phyloP scores from a whole-genome alignment of 2,329 filamentous ascomycete genomes.

The Gnomoniopsis smithogilvyi region DNA sequence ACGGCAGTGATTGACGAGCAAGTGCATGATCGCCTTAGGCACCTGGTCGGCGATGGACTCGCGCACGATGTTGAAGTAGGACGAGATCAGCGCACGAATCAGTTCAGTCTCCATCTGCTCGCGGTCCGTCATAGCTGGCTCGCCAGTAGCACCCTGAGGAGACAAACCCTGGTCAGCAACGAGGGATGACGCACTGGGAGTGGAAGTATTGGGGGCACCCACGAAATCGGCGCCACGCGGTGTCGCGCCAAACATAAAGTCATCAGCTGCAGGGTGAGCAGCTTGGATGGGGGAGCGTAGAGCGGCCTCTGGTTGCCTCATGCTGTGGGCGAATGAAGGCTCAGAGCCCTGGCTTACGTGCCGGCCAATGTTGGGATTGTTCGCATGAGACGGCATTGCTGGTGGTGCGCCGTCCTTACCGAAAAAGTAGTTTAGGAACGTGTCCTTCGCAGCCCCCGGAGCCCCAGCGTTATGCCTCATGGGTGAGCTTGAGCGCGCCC shows the following conservation, averaged over 20 bases:
- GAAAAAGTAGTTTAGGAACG: conserved; percentile 98
- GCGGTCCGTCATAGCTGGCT: conserved; percentile 88
- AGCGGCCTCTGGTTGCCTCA: conserved; percentile 64
- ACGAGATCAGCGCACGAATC: conserved; percentile 92
- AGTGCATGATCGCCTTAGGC: conserved; percentile 97
- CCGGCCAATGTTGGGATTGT: conserved; percentile 41
- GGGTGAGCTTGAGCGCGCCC: conserved; percentile 58
- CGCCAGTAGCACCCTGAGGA: conserved; percentile 56
- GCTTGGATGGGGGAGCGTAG: conserved; percentile 46
- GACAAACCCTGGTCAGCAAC: conserved; percentile 20
- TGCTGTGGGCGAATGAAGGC: conserved; percentile 78
- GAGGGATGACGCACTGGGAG: neutral
- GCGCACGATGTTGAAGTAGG: conserved; percentile 98
- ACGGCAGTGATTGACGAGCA: conserved; percentile 97
- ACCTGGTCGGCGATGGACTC: conserved; percentile 99
- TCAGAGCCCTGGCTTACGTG: conserved; percentile 79
- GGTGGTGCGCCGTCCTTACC: conserved; percentile 76
- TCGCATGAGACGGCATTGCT: conserved; percentile 36
- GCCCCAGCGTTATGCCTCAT: conserved; percentile 59
- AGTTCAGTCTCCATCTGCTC: conserved; percentile 97
- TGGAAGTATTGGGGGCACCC: conserved; percentile 32
- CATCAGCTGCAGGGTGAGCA: conserved; percentile 35
- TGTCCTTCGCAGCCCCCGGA: conserved; percentile 68
- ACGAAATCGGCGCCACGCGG: conserved; percentile 55
- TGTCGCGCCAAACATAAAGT: conserved; percentile 30